Evolutionary conservation across 768 basidiomycete species (phyloP).

Genomic region (Russula compacta): DNA sequence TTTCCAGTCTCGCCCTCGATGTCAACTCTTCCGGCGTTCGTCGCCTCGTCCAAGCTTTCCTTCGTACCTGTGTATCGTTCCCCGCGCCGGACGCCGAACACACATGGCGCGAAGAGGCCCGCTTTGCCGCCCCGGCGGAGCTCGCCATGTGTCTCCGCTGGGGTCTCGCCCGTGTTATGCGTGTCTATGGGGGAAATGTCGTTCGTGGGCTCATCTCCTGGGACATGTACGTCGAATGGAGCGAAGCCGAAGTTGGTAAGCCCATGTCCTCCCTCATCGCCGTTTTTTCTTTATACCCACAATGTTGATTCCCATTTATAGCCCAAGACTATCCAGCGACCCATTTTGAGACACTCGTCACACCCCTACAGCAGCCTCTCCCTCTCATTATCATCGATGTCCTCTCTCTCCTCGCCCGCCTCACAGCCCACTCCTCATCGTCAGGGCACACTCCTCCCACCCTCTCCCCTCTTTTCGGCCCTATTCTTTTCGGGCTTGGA

Average conservation of each 20-base stretch:
- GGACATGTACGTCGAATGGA: slow-evolving; percentile 77
- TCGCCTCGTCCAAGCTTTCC: slow-evolving; percentile 70
- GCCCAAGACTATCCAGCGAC: slow-evolving; percentile 60
- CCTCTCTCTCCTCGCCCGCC: slow-evolving; percentile 70
- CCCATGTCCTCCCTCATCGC: slow-evolving; percentile 1
- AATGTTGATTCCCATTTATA: slow-evolving; percentile 20
- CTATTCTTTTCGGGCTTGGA: slow-evolving; percentile 79
- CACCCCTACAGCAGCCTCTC: slow-evolving; percentile 41
- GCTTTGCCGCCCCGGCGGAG: slow-evolving; percentile 78
- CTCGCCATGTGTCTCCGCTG: slow-evolving; percentile 89
- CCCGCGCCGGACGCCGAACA: slow-evolving; percentile 35
- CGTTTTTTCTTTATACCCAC: background rate
- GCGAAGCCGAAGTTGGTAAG: slow-evolving; percentile 74
- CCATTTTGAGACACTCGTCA: slow-evolving; percentile 65
- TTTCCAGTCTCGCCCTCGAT: slow-evolving; percentile 83
- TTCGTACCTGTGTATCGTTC: slow-evolving; percentile 44
- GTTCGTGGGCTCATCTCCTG: slow-evolving; percentile 80
- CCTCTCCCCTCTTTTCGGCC: slow-evolving; percentile 82
- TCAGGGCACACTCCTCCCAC: slow-evolving; percentile 90
- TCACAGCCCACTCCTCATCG: slow-evolving; percentile 73
- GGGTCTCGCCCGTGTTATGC: slow-evolving; percentile 74
- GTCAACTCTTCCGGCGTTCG: slow-evolving; percentile 65
- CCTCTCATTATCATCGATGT: slow-evolving; percentile 58
- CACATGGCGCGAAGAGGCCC: slow-evolving; percentile 71
- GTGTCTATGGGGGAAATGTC: slow-evolving; percentile 59